phyloP scores from a whole-genome alignment of 2,329 filamentous ascomycete genomes.

The Exophiala aquamarina region DNA sequence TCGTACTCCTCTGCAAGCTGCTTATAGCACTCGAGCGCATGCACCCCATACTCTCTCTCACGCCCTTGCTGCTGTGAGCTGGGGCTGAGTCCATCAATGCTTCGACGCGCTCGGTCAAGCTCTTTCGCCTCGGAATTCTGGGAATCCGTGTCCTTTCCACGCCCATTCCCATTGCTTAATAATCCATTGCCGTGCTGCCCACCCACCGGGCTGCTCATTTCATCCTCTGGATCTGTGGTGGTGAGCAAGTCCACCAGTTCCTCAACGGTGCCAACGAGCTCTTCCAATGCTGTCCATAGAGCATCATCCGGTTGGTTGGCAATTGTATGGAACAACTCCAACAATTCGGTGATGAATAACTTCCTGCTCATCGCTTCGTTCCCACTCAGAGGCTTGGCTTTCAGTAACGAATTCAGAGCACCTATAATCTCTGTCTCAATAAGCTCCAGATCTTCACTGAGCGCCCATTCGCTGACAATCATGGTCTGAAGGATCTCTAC shows the following conservation, averaged over 20 bases:
- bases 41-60: conserved; percentile 35
- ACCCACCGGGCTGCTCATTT: not conserved
- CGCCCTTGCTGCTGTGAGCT: conserved; percentile 19
- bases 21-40: conserved; percentile 72
- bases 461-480: conserved; percentile 97
- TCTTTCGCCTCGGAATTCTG: conserved; percentile 22
- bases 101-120: conserved; percentile 21
- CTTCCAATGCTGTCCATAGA: conserved; percentile 72
- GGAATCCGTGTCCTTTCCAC: conserved; percentile 17
- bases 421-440: conserved; percentile 98
- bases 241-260: conserved; percentile 89
- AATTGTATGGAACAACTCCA: conserved; percentile 75
- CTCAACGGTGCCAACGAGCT: conserved; percentile 80
- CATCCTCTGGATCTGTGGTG: conserved; percentile 72
- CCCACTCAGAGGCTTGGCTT: conserved; percentile 68
- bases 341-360: conserved; percentile 82
- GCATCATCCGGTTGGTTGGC: conserved; percentile 67
- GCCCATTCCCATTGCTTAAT: conserved; percentile 1
- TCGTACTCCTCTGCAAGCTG: conserved; percentile 93
- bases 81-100: conserved; percentile 25
- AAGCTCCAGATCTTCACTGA: conserved; percentile 86
- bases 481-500: conserved; percentile 94
- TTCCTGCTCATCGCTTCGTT: conserved; percentile 91
- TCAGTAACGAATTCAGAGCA: conserved; percentile 85
- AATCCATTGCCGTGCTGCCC: not conserved